Percentiles rank a stretch among this genome's conserved stretches.
Conservation (phyloP, 306 rosid species). For the Lotus japonicus region DNA sequence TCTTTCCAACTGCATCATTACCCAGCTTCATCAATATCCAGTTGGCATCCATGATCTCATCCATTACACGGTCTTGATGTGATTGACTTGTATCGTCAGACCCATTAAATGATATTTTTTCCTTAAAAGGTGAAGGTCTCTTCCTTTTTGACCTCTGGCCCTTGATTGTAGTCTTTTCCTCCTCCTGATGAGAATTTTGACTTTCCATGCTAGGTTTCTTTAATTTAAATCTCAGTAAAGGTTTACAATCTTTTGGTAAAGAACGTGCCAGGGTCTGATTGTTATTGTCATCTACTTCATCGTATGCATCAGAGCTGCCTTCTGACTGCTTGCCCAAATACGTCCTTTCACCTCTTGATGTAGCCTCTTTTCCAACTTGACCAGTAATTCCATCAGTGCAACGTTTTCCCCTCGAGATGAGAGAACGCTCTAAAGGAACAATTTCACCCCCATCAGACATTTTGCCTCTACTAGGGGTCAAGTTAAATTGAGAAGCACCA, state of each 20-base stretch:
- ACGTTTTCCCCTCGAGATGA: constrained; percentile 34
- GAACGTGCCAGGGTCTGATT: constrained; percentile 45
- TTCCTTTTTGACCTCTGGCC: constrained; percentile 97
- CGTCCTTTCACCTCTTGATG: constrained; percentile 40
- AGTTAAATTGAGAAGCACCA: constrained; percentile 39
- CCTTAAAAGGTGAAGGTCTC: constrained; percentile 70
- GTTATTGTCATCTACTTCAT: constrained; percentile 39
- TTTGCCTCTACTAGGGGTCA: constrained; percentile 39
- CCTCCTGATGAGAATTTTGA: constrained; percentile 65
- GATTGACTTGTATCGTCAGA: constrained; percentile 41
- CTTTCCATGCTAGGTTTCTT: constrained; percentile 64
- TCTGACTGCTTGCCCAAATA: constrained; percentile 50
- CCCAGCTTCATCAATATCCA: constrained; percentile 96
- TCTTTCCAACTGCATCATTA: constrained; percentile 91
- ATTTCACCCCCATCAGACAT: constrained; percentile 42
- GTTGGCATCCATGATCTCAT: constrained; percentile 90
- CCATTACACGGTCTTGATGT: constrained; percentile 51
- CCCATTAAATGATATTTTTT: constrained; percentile 46
- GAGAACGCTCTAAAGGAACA: constrained; percentile 29
- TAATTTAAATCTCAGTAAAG: constrained; percentile 70
- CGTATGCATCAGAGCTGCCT: constrained; percentile 39
- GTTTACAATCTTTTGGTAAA: constrained; percentile 71
- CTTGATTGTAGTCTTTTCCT: constrained; percentile 68
- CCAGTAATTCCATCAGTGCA: constrained; percentile 32
- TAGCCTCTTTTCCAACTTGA: constrained; percentile 31